Evolutionary conservation across 2,329 filamentous ascomycete species (phyloP).

Genomic region (Triangularia verruculosa): DNA sequence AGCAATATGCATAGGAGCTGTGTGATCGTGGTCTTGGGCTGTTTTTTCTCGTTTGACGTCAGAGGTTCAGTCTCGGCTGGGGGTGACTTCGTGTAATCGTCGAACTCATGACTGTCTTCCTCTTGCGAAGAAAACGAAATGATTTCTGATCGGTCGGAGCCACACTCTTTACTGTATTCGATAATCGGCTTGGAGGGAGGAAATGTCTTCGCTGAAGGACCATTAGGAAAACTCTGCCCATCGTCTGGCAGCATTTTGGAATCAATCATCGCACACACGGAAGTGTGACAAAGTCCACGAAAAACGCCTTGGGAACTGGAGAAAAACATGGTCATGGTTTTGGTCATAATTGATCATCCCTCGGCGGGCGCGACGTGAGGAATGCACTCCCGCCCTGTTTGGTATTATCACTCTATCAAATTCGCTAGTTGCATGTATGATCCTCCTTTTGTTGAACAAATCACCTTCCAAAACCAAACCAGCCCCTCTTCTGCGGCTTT

Average conservation of each 20-base stretch:
- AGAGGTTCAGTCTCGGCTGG: background rate
- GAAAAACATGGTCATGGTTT: background rate
- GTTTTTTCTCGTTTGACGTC: background rate
- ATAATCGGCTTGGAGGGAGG: background rate
- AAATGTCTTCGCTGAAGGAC: background rate
- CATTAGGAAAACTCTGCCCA: background rate
- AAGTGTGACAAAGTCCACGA: background rate
- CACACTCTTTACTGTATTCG: background rate
- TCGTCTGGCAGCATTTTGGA: background rate
- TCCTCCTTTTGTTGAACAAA: background rate
- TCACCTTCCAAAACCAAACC: constrained; percentile 70
- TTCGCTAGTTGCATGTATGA: background rate
- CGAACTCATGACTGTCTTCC: background rate
- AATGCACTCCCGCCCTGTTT: background rate
- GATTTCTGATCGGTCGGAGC: background rate
- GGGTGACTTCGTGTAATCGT: background rate
- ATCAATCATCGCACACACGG: background rate
- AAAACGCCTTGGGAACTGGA: background rate
- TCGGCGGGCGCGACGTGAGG: background rate
- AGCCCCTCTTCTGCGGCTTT: constrained; percentile 63
- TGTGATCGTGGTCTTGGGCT: background rate
- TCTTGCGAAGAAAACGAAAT: background rate
- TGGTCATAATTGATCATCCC: background rate
- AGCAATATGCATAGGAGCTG: background rate
- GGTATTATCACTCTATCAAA: background rate